Conservation (phyloP, 2,329 filamentous ascomycete species). For the Akanthomyces lecanii region DNA sequence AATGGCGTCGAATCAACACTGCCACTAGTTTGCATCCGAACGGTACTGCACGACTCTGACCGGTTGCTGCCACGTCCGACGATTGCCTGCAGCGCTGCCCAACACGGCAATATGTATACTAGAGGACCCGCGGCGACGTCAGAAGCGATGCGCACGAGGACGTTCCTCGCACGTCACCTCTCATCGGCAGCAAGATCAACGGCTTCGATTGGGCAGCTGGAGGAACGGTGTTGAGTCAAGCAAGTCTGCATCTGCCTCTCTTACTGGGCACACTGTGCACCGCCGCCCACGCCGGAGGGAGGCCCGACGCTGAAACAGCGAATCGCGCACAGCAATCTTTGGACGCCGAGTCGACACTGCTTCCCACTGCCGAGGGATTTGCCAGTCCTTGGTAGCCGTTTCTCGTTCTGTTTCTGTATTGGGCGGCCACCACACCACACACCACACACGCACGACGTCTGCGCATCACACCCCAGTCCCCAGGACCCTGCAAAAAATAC, state of each 20-base stretch:
- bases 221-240: not conserved
- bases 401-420: constrained; percentile 1
- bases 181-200: constrained; percentile 2
- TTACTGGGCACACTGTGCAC: too few species aligned
- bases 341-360: not conserved
- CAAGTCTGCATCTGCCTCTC: too few species aligned
- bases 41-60: constrained; percentile 6
- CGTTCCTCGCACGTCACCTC: not conserved
- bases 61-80: not conserved
- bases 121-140: constrained; percentile 1
- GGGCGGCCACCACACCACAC: not conserved
- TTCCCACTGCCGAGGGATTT: not conserved
- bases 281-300: too few species aligned
- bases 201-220: not conserved
- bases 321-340: too few species aligned
- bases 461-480: not conserved
- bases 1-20: constrained; percentile 5
- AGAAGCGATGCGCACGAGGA: constrained; percentile 6
- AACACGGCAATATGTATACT: not conserved
- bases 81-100: constrained; percentile 8
- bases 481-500: not conserved
- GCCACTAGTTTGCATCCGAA: constrained; percentile 9
- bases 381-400: not conserved
- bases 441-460: too few species aligned
- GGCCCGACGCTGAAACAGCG: too few species aligned